These are phyloP conservation scores for Dictyostelium discoideum DNA, from an alignment of 78 protist genomes.

Conservation along the genomic window dicty_2.7 NC_007090.3:2631001-2631500, in stretches of 20 bases:
- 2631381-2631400: conserved; percentile 52
- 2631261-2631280: background rate
- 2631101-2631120: no score
- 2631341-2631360: conserved; percentile 48
- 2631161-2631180: background rate
- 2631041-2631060: no score
- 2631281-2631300: conserved; percentile 46
- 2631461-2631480: background rate
- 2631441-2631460: no score
- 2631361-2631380: conserved; percentile 36
- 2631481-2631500: background rate
- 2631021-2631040: no score
- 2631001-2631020: no score
- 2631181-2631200: background rate
- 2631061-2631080: no score
- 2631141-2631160: background rate
- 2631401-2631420: background rate
- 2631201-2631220: conserved; percentile 68
- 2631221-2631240: background rate
- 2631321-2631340: conserved; percentile 60
- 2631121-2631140: background rate
- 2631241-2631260: background rate
- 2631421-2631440: no score
- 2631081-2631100: no score
- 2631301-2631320: conserved; percentile 47